Conservation (phyloP, 2,329 filamentous ascomycete genomes). For the Setomelanomma holmii region DNA sequence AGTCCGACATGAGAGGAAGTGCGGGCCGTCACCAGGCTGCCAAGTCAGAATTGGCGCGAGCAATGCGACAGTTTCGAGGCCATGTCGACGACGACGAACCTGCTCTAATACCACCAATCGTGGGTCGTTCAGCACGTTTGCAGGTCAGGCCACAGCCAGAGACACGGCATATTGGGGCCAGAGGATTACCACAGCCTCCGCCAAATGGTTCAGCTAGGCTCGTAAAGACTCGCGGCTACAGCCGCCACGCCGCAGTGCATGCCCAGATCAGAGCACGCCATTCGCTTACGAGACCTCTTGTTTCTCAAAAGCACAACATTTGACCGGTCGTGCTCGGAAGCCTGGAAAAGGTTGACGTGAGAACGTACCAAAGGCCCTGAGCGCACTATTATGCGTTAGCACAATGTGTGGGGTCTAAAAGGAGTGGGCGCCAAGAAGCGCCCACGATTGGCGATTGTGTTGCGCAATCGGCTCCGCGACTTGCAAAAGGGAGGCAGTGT, state of each 20-base stretch:
- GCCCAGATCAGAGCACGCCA: slow-evolving; percentile 10
- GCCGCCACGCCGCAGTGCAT: slow-evolving; percentile 15
- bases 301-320: slow-evolving; percentile 11
- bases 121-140: background rate
- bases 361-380: slow-evolving; percentile 2
- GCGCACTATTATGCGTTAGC: slow-evolving; percentile 5
- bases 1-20: background rate
- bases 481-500: slow-evolving; percentile 2
- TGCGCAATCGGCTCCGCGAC: slow-evolving; percentile 9
- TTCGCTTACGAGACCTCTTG: slow-evolving; percentile 7
- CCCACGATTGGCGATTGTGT: slow-evolving; percentile 12
- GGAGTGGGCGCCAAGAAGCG: slow-evolving; percentile 1
- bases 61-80: slow-evolving; percentile 6
- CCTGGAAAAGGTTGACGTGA: slow-evolving; percentile 1
- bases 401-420: slow-evolving; percentile 1
- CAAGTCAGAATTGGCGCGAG: background rate
- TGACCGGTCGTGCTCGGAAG: slow-evolving; percentile 8
- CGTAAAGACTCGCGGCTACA: slow-evolving; percentile 3
- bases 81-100: slow-evolving; percentile 4
- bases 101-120: background rate
- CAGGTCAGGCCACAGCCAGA: slow-evolving; percentile 12
- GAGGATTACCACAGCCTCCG: slow-evolving; percentile 14
- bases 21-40: background rate
- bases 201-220: slow-evolving; percentile 17
- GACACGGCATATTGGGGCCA: slow-evolving; percentile 20